phyloP scores from a whole-genome alignment of 176 grass and related monocot genomes.

The Raddia guianensis region DNA sequence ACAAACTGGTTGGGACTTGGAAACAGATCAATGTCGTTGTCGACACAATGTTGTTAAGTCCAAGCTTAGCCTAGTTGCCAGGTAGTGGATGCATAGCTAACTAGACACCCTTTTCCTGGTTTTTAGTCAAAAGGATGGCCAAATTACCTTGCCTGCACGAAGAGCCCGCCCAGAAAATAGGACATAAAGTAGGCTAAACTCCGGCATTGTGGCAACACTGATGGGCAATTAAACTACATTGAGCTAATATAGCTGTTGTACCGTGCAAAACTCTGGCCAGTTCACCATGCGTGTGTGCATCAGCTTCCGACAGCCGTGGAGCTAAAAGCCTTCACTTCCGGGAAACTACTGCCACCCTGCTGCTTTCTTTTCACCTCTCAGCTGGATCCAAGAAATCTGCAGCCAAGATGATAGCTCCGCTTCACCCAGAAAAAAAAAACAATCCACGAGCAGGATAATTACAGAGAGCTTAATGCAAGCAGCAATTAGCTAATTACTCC shows the following conservation, averaged over 20 bases:
- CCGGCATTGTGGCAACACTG: background rate
- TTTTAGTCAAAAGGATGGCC: background rate
- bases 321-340: background rate
- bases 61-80: background rate
- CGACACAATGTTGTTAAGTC: no score
- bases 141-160: background rate
- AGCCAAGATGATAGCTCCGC: conserved; percentile 27
- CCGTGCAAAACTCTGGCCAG: conserved; percentile 50
- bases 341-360: background rate
- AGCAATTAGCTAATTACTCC: background rate
- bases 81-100: background rate
- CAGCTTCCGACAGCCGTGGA: background rate
- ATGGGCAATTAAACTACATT: background rate
- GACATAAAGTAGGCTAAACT: background rate
- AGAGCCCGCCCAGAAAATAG: background rate
- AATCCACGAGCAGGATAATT: no score
- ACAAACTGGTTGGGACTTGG: no score
- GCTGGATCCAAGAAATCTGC: conserved; percentile 31
- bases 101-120: background rate
- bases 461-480: background rate
- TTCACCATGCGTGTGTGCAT: conserved; percentile 30
- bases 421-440: background rate
- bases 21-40: no score
- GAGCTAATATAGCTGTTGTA: background rate
- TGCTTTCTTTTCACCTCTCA: background rate